A percentile compares a stretch with the other conserved stretches of the same genome.
Evolutionary conservation across 768 basidiomycete genomes (phyloP).

Genomic region (Pleurotus pulmonarius): DNA sequence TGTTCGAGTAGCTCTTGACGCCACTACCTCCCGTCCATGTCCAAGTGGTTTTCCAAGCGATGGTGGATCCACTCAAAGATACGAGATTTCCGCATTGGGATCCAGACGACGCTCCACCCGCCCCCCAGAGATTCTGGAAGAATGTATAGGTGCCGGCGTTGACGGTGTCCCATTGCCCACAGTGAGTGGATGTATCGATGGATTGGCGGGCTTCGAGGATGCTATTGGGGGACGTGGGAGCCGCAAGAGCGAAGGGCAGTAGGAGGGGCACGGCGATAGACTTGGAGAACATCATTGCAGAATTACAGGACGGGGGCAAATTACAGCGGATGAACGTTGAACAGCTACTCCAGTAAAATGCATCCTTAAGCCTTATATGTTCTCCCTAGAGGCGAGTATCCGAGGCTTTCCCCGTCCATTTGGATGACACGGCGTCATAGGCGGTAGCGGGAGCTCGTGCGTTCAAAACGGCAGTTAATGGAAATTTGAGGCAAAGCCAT

Average conservation of each 20-base stretch:
- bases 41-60: constrained; percentile 53
- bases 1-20: constrained; percentile 63
- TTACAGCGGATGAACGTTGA: not conserved
- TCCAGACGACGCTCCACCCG: constrained; percentile 38
- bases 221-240: constrained; percentile 9
- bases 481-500: not conserved
- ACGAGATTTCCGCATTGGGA: constrained; percentile 47
- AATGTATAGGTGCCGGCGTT: constrained; percentile 44
- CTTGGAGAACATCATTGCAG: constrained; percentile 1
- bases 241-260: constrained; percentile 12
- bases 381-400: not conserved
- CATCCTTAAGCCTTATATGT: not conserved
- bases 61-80: constrained; percentile 34
- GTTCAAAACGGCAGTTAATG: not conserved
- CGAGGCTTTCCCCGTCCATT: not conserved
- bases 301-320: not conserved
- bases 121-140: constrained; percentile 45
- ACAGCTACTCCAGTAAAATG: not conserved
- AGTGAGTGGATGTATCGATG: constrained; percentile 34
- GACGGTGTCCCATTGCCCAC: constrained; percentile 50
- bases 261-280: constrained; percentile 3
- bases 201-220: constrained; percentile 13
- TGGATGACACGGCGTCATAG: not conserved
- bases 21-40: constrained; percentile 46
- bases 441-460: too few species aligned